Conservation (phyloP, 257 asterid genomes). For the Salvia rosmarinus region DNA sequence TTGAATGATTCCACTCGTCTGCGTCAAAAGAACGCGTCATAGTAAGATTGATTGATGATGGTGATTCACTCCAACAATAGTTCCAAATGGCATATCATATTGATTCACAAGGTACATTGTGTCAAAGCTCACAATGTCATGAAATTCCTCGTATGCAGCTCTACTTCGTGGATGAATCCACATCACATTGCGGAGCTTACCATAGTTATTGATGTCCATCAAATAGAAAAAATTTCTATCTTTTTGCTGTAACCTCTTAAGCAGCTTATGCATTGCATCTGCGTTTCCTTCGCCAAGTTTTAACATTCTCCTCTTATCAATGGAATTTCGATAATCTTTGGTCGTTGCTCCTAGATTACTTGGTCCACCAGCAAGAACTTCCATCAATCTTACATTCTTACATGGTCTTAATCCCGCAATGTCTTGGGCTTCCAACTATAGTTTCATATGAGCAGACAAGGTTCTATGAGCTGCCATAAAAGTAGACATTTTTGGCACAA, state of each 20-base stretch:
- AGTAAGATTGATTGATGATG: not conserved
- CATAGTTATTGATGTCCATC: not conserved
- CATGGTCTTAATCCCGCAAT: too few relatives aligned
- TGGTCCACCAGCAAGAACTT: too few relatives aligned
- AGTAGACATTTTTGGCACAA: not conserved
- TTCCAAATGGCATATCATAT: too few relatives aligned
- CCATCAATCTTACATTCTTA: too few relatives aligned
- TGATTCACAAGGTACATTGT: too few relatives aligned
- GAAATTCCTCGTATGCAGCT: not conserved
- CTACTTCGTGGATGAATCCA: not conserved
- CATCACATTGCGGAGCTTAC: not conserved
- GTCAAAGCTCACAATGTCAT: not conserved
- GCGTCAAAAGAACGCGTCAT: not conserved
- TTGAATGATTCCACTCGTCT: too few relatives aligned
- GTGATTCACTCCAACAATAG: too few relatives aligned
- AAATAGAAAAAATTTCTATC: too few relatives aligned
- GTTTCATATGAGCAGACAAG: too few relatives aligned
- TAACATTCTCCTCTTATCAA: not conserved
- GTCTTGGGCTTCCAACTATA: too few relatives aligned
- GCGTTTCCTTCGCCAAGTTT: not conserved
- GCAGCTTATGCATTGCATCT: not conserved
- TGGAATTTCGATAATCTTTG: not conserved
- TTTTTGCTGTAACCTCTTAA: too few relatives aligned
- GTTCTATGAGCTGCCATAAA: too few relatives aligned
- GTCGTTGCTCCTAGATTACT: not conserved